These are phyloP conservation scores for Fusarium sp. DNA, from an alignment of 2,329 filamentous ascomycete genomes.

Conservation along the genomic window DNA sequence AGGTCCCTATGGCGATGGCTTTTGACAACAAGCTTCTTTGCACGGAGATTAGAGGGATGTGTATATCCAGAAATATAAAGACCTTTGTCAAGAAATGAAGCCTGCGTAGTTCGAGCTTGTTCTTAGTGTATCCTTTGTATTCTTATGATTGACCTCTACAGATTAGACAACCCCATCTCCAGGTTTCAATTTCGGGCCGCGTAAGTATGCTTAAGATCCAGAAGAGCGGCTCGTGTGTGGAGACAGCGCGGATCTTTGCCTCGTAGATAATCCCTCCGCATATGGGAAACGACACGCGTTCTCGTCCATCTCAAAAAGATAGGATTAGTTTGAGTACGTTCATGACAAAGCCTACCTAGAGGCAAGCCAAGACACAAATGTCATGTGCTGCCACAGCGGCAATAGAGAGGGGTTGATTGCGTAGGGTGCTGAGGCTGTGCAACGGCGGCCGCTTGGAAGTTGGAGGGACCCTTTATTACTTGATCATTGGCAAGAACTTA, in stretches of 20 bases:
- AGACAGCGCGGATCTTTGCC: conserved; percentile 16
- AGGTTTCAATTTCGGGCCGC: conserved; percentile 9
- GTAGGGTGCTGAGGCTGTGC: conserved; percentile 51
- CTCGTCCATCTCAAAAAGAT: conserved; percentile 5
- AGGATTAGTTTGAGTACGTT: not conserved
- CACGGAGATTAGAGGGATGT: not conserved
- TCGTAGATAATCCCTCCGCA: not conserved
- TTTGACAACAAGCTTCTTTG: not conserved
- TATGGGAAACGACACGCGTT: conserved; percentile 23
- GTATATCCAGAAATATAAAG: not conserved
- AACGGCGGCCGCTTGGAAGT: conserved; percentile 33
- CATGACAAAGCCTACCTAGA: conserved; percentile 20
- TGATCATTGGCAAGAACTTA: not conserved
- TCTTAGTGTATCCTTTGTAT: not conserved
- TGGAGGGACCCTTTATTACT: conserved; percentile 8
- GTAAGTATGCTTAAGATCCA: conserved; percentile 9
- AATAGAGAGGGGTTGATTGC: conserved; percentile 48
- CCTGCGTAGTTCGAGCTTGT: conserved; percentile 14
- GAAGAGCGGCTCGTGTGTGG: conserved; percentile 11
- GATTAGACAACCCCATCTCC: not conserved
- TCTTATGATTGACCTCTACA: not conserved
- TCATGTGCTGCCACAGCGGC: conserved; percentile 35
- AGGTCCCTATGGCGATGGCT: not conserved
- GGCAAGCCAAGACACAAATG: conserved; percentile 34
- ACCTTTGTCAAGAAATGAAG: not conserved